Evolutionary conservation across 495 filamentous ascomycete genomes (phyloP), one percentile per base, ranked within the genome.

Genomic region (Cetradonia linearis): DNA sequence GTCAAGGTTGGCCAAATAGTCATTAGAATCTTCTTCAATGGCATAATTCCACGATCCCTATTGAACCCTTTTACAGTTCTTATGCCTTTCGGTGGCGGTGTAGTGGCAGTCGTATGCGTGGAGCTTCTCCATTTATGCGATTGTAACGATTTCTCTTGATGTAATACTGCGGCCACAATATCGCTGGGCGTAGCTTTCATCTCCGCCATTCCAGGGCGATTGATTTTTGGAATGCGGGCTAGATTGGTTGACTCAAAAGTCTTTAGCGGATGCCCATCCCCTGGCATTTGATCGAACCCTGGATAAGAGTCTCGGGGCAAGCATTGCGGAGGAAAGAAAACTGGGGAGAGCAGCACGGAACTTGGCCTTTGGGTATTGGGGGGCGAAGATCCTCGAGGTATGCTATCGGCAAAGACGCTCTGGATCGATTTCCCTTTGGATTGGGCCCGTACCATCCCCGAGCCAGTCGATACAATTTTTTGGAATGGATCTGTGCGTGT

Each of bases 1-100:
- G 74, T 72, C 10, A 96, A 69, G 1, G 69, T 79, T 2, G 89
- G 88, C 81, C 88, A 86, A 6, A 95, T 76, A 0, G 88, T 92
- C 28, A 70, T 66, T 50, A 96, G 73, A n/a, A 94, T 90, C 40
- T 73, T 66, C 8, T 62, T 67, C 0, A 91, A 65, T 1, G 84
- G 74, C 23, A 53, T 40, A 9, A 65, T 25, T 23, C 28, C 20
- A 18, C 58, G 55, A 23, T n/a, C 16, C 30, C 31, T 56, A 6
- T 27, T 53, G 20, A 23, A 33, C 9, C 27, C 33, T 13, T 8
- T 33, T n/a, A 18, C 47, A 7, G 11, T 58, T 25, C 6, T 25
- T 34, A 52, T 30, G 11, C 49, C 38, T 18, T 25, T 10, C 30
- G 40, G 59, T 30, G 44, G 20, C 30, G 30, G 16, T 48, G 33